These are phyloP conservation scores for Starmerella lactis-condensi DNA, from an alignment of 805 yeast genomes.

Conservation along the genomic window DNA sequence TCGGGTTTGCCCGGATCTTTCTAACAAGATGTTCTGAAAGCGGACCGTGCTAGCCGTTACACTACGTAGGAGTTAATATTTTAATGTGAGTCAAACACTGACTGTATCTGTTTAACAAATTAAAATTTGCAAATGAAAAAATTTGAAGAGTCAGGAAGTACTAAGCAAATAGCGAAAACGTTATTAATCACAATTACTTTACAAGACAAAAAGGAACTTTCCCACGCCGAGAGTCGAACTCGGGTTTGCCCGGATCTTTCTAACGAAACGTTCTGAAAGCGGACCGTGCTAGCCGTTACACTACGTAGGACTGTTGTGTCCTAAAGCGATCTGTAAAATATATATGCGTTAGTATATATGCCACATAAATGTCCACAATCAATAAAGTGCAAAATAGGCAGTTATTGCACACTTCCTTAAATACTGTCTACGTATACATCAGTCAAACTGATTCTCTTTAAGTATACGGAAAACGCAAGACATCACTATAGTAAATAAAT, in stretches of 20 bases:
- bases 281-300: conserved; percentile 20
- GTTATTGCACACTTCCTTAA: no score
- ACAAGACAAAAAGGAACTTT: conserved; percentile 5
- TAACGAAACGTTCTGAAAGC: conserved; percentile 11
- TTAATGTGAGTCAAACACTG: not conserved
- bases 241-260: conserved; percentile 17
- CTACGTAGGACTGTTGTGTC: conserved; percentile 15
- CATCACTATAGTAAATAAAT: no score
- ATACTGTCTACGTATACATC: no score
- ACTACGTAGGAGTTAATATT: conserved; percentile 12
- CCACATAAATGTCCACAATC: no score
- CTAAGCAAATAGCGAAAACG: not conserved
- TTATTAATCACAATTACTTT: not conserved
- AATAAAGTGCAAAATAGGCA: no score
- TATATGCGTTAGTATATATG: no score
- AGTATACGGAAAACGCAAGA: no score
- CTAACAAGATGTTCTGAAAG: conserved; percentile 10
- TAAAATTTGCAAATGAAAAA: not conserved
- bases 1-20: conserved; percentile 18
- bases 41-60: conserved; percentile 20
- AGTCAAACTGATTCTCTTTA: no score
- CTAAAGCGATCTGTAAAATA: no score
- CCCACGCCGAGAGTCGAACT: conserved; percentile 19
- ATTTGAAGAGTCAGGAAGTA: not conserved
- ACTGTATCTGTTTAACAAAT: not conserved